phyloP scores from a whole-genome alignment of 1,284 basidiomycete genomes.

The Pascua sp. region DNA sequence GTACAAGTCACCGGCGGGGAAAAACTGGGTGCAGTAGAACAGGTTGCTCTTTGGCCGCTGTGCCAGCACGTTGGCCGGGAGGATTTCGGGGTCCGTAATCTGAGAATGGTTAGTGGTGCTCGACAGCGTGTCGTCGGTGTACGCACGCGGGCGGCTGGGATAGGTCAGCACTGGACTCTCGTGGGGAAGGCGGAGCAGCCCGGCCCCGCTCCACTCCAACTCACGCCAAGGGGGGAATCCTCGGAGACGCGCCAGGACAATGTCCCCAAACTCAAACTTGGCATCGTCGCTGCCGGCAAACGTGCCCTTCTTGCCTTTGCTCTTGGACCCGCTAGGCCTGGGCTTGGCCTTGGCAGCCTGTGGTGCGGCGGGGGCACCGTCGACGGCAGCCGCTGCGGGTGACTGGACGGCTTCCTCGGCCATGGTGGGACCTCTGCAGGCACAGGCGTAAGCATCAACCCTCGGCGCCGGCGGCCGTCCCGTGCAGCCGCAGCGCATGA shows the following conservation, averaged over 20 bases:
- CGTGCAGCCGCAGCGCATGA: not conserved
- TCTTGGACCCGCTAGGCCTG: slow-evolving; percentile 37
- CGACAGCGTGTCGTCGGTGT: not conserved
- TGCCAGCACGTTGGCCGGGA: slow-evolving; percentile 34
- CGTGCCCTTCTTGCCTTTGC: slow-evolving; percentile 7
- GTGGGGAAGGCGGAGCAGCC: not conserved
- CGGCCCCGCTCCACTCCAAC: slow-evolving; percentile 12
- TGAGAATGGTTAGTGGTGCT: slow-evolving; percentile 14
- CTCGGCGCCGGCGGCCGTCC: not conserved
- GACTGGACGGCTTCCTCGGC: slow-evolving; percentile 19
- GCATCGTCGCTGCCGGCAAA: slow-evolving; percentile 17
- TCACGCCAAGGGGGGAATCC: slow-evolving; percentile 83
- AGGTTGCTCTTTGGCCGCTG: slow-evolving; percentile 31
- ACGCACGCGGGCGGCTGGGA: slow-evolving; percentile 21
- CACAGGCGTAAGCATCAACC: not conserved
- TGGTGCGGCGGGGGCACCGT: slow-evolving; percentile 30
- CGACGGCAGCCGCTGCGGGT: slow-evolving; percentile 3
- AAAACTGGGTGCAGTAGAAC: slow-evolving; percentile 42
- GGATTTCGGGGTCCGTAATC: slow-evolving; percentile 38
- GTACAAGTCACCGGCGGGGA: slow-evolving; percentile 75
- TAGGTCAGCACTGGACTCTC: slow-evolving; percentile 5
- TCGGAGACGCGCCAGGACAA: slow-evolving; percentile 87
- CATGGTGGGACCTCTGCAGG: slow-evolving; percentile 8
- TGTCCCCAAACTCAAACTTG: slow-evolving; percentile 63
- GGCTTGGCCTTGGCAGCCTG: slow-evolving; percentile 38